These are phyloP conservation scores for Fusarium keratoplasticum DNA, from an alignment of 2,329 filamentous ascomycete species.

Conservation along the genomic window DNA sequence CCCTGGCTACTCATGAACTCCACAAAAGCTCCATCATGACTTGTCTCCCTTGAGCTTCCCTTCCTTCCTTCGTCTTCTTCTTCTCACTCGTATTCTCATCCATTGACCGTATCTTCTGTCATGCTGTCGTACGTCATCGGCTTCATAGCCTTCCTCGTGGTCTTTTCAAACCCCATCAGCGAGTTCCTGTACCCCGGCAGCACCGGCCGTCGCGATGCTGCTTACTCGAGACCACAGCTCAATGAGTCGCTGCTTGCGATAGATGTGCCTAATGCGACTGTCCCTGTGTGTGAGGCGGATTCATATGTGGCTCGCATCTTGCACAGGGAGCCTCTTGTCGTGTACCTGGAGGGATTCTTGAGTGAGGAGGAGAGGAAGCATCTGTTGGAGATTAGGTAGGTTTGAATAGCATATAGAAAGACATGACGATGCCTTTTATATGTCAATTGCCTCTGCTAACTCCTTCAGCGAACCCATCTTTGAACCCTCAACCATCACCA, in stretches of 20 bases:
- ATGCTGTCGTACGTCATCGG: conserved; percentile 62
- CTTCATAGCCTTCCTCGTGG: conserved; percentile 55
- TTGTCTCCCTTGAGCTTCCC: background rate
- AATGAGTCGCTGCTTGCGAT: conserved; percentile 65
- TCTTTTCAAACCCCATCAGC: conserved; percentile 58
- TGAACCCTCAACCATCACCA: conserved; percentile 62
- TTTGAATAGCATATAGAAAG: background rate
- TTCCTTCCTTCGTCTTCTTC: background rate
- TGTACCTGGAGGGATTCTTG: conserved; percentile 66
- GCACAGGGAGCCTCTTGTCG: conserved; percentile 62
- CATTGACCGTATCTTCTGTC: background rate
- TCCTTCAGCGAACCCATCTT: conserved; percentile 58
- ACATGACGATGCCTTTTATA: background rate
- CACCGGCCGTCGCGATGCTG: conserved; percentile 21
- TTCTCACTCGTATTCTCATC: background rate
- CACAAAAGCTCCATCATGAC: conserved; percentile 22
- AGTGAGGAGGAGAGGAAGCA: conserved; percentile 57
- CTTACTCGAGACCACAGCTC: conserved; percentile 57
- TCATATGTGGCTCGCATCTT: conserved; percentile 60
- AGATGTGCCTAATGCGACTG: conserved; percentile 53
- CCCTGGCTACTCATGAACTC: conserved; percentile 9
- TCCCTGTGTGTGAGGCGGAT: conserved; percentile 53
- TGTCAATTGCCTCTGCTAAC: conserved; percentile 4
- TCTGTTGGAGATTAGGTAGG: conserved; percentile 64
- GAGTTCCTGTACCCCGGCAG: conserved; percentile 50